Conservation (phyloP, 139 green algal genomes). For the Astrephomene gubernaculifera region DNA sequence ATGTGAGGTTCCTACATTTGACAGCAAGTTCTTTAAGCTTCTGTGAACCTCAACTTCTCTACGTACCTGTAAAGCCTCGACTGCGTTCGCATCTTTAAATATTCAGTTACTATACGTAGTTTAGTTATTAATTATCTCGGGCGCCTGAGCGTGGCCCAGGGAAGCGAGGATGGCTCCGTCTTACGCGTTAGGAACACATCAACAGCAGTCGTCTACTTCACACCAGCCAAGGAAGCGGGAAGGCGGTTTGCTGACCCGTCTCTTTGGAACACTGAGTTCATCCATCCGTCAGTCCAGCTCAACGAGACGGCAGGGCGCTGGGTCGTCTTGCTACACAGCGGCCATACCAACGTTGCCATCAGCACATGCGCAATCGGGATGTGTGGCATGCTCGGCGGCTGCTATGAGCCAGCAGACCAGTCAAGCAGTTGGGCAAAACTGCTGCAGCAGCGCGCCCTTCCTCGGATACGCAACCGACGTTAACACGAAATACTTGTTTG, state of each 20-base stretch:
- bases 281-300: conserved; percentile 17
- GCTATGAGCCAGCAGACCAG: not conserved
- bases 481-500: not conserved
- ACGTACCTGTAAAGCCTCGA: too few species aligned
- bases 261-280: not conserved
- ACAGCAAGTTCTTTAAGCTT: too few species aligned
- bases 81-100: too few species aligned
- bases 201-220: not conserved
- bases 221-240: not conserved
- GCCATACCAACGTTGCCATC: not conserved
- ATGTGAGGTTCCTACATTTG: too few species aligned
- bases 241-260: not conserved
- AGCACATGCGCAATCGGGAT: too few species aligned
- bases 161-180: too few species aligned
- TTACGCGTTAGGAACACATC: not conserved
- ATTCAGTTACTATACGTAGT: too few species aligned
- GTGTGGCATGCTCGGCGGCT: not conserved
- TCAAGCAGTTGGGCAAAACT: not conserved
- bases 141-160: too few species aligned
- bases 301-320: not conserved
- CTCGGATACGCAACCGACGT: not conserved
- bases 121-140: too few species aligned
- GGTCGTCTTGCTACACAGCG: not conserved
- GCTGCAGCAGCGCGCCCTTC: not conserved
- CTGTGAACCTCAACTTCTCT: too few species aligned